Base-by-base conservation (phyloP, 83 land plant genomes). In the Diphasiastrum complanatum region DNA sequence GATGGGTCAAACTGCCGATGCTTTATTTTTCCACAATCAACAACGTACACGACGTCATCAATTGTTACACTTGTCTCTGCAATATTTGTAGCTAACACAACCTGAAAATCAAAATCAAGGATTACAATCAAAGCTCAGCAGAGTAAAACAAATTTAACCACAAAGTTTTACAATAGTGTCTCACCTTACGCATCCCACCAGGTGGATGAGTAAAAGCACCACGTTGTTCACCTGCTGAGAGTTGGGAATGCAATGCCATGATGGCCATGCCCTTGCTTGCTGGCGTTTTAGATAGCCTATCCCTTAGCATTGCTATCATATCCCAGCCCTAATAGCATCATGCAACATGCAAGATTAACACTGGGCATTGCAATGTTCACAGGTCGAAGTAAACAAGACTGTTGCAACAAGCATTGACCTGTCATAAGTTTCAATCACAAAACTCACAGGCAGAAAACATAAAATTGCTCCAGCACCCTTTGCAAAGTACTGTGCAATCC, bases 11-110 rank as follows among this genome's bases (percentile, higher is more conserved):
- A 62, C 35, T 69, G 66, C 34, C 62, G 61, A 34, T 69, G 67
- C 51, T 69, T 69, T 19, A 69, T 51, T 37, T 69, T 69, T 18
- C 73, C 73, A 51, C 58, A 28, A 45, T 69, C 73, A 19, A 69
- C 66, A 47, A 69, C 73, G 27, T 62, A 69, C 18, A 69, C 66
- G 5, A 69, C 50, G 31, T 69, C 73, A 62, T 62, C 73, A 38
- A 69, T 69, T 25, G 73, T 69, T 12, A 69, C 66, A 69, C 73
- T 69, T 62, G 73, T 69, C 67, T 69, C 73, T 38, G 73, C 73
- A 24, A 69, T 69, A 41, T 69, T 69, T 51, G 73, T 69, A 2
- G 73, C 66, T 34, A 69, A 53, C 23, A 69, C 58, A 24, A 69
- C 73, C 73, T 69, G 72, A 12, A 20, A 51, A 35, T 27, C 24